A percentile compares a stretch with the other conserved stretches of the same genome.
Conservation (phyloP, 306 rosid species). For the Vigna angularis region DNA sequence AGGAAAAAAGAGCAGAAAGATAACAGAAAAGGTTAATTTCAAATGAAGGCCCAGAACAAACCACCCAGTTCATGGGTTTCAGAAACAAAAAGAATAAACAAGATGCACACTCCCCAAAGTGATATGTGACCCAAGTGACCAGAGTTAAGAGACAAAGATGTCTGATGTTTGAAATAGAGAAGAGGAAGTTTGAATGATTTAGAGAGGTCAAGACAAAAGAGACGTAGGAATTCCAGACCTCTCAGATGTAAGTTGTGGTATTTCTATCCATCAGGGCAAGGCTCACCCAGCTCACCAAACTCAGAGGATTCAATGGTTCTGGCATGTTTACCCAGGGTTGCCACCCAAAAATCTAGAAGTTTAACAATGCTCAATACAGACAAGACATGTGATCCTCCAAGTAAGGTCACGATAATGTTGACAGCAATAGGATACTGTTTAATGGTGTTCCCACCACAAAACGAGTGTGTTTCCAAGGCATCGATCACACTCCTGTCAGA, state of each 20-base stretch:
- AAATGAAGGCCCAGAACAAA: conserved; percentile 1
- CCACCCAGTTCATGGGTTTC: neutral
- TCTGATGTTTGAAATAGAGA: neutral
- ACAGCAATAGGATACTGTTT: neutral
- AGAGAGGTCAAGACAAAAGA: neutral
- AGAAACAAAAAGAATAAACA: neutral
- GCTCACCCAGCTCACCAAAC: no score
- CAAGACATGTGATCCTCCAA: neutral
- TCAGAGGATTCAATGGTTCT: no score
- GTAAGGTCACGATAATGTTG: neutral
- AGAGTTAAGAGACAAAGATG: neutral
- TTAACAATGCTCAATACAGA: neutral
- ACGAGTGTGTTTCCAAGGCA: neutral
- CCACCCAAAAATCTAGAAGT: neutral
- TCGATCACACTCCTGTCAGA: no score
- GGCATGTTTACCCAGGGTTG: neutral
- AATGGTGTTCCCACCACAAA: neutral
- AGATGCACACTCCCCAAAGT: neutral
- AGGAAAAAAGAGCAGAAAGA: neutral
- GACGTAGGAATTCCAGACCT: neutral
- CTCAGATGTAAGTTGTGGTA: neutral
- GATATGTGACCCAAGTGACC: neutral
- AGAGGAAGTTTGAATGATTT: neutral
- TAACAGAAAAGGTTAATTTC: neutral
- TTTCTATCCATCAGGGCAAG: neutral